phyloP scores from a whole-genome alignment of 768 basidiomycete species.

The Pleurotus cornucopiae region DNA sequence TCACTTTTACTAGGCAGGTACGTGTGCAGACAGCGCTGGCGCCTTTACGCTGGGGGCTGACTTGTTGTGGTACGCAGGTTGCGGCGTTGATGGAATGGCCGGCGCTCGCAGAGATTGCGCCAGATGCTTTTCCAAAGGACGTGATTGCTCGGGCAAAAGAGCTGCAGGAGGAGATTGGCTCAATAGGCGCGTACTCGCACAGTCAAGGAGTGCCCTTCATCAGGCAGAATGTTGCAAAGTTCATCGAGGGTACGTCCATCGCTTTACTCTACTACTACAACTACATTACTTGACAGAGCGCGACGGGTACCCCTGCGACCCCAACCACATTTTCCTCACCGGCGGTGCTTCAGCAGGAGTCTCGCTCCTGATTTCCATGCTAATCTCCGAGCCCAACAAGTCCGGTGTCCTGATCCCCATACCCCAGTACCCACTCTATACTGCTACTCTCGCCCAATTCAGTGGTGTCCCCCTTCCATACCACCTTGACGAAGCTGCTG shows the following conservation, averaged over 20 bases:
- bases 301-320: constrained; percentile 82
- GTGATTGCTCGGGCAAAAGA: constrained; percentile 80
- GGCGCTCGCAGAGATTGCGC: constrained; percentile 71
- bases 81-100: constrained; percentile 93
- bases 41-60: background rate
- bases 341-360: constrained; percentile 96
- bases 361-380: constrained; percentile 77
- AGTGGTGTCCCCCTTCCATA: constrained; percentile 83
- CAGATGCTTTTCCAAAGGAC: constrained; percentile 79
- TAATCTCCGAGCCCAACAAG: constrained; percentile 55
- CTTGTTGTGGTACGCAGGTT: constrained; percentile 43
- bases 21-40: constrained; percentile 13
- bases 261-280: background rate
- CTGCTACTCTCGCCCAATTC: constrained; percentile 86
- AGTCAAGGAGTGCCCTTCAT: constrained; percentile 91
- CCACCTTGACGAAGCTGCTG: constrained; percentile 76
- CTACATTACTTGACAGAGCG: constrained; percentile 50
- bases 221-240: constrained; percentile 82
- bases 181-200: constrained; percentile 93
- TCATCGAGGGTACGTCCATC: constrained; percentile 68
- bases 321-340: constrained; percentile 89
- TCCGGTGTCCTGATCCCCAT: constrained; percentile 92
- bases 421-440: constrained; percentile 97
- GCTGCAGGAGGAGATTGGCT: constrained; percentile 83
- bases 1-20: constrained; percentile 92